A percentile compares a stretch with the other conserved stretches of the same genome.
These are phyloP conservation scores for Physocladia obscura DNA, from an alignment of 192 early-diverging fungal genomes.

Conservation along the genomic window DNA sequence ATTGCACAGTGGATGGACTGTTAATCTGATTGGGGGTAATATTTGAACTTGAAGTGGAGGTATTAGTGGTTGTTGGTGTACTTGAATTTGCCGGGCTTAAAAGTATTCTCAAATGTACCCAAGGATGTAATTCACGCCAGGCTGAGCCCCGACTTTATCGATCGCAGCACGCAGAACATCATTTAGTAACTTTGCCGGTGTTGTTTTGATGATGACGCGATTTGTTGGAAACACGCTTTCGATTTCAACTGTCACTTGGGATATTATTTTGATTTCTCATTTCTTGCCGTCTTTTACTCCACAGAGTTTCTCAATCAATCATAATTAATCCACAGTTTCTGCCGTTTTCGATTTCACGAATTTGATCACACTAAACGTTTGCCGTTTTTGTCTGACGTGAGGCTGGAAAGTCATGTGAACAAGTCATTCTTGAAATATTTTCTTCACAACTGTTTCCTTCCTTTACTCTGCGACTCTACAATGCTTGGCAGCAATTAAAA, in stretches of 20 bases:
- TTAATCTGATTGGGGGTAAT: slow-evolving; percentile 73
- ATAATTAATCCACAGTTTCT: too few species aligned
- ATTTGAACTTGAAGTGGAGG: slow-evolving; percentile 79
- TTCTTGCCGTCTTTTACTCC: too few species aligned
- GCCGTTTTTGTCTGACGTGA: too few species aligned
- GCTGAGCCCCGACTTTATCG: slow-evolving; percentile 51
- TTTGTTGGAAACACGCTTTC: slow-evolving; percentile 38
- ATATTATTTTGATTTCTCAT: slow-evolving; percentile 59
- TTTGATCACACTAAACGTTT: too few species aligned
- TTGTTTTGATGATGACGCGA: slow-evolving; percentile 62
- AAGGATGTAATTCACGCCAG: slow-evolving; percentile 59
- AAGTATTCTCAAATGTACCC: slow-evolving; percentile 61
- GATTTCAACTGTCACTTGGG: slow-evolving; percentile 57
- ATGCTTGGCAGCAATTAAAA: too few species aligned
- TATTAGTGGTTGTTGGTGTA: slow-evolving; percentile 65
- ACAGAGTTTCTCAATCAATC: too few species aligned
- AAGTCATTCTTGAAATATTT: too few species aligned
- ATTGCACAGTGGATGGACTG: slow-evolving; percentile 20
- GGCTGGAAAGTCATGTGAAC: too few species aligned
- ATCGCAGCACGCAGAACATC: slow-evolving; percentile 63
- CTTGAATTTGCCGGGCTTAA: too few species aligned
- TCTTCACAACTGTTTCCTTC: too few species aligned
- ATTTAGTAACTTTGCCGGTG: slow-evolving; percentile 73
- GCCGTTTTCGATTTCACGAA: too few species aligned
- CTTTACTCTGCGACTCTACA: too few species aligned